Base-by-base conservation (phyloP, 257 asterid genomes). In the Nemophila menziesii region DNA sequence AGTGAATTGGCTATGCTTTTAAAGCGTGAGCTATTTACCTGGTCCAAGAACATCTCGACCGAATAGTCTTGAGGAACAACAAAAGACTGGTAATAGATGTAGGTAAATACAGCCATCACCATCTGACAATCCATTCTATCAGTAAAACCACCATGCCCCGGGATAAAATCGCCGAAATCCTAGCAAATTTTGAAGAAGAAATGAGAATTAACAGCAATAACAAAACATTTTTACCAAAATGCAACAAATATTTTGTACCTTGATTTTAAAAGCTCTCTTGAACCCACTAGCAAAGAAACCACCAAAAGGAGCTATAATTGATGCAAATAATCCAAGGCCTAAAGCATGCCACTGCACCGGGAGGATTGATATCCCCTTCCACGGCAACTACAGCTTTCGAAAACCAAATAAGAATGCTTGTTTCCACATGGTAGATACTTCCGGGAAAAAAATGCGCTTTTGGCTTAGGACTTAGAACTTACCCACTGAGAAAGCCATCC, bases 231-330 rank as follows among this genome's bases (percentile, higher is more conserved):
- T 29, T 5, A 29, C 9, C 36, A 26, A 11, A 16, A 52, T 12
- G 16, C 22, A 37, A 21, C 39, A 44, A 44, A 45, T 47, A 46
- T 6, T 20, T 26, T 40, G 52, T 56, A 90, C 96, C 92, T 90
- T 90, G 69, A 90, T 66, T 62, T 90, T 90, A 78, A 90, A 90
- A 60, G 98, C 98, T 54, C 98, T 71, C 74, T 90, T 90, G 54
- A 90, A 90, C 48, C 98, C 96, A 67, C 98, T 90, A 22, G 98
- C 98, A 7, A 90, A 90, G 59, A 90, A 90, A 47, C 98, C 98
- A 49, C 98, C 99, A 58, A 90, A 90, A 52, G 99, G 99, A 44
- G 96, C 99, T 49, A 90, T 85, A 49, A 90, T 77, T 39, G 99
- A 90, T 27, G 99, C 82, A 73, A 90, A 90, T 39, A 84, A 68